A percentile compares a stretch with the other conserved stretches of the same genome.
Conservation (phyloP, 257 asterid species). For the Cruciata laevipes region DNA sequence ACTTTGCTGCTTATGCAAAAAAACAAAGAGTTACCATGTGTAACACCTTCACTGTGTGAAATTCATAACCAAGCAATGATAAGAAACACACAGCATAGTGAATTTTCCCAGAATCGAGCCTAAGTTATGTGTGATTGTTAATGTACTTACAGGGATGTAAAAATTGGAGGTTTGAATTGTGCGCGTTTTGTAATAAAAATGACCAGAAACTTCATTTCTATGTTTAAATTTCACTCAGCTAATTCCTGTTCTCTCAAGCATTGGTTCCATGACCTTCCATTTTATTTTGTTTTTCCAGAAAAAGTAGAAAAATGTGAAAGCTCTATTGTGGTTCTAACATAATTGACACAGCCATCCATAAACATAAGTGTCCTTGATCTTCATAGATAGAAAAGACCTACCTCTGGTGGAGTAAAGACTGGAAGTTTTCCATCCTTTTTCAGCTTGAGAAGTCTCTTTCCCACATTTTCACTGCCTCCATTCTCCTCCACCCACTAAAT, state of each 20-base stretch:
- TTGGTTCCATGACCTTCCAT: conserved; percentile 2
- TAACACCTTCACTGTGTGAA: not conserved
- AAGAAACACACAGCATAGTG: not conserved
- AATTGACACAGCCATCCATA: not conserved
- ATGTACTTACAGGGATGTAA: not conserved
- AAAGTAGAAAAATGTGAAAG: not conserved
- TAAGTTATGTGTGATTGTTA: not conserved
- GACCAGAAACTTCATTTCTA: not conserved
- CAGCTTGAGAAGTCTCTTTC: conserved; percentile 55
- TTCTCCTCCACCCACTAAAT: conserved; percentile 70
- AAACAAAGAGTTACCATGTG: conserved; percentile 2
- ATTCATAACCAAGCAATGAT: not conserved
- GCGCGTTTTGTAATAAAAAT: not conserved
- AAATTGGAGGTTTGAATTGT: conserved; percentile 1
- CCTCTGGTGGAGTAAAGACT: conserved; percentile 76
- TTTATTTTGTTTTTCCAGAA: not conserved
- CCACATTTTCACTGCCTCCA: conserved; percentile 76
- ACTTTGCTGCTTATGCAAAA: conserved; percentile 53
- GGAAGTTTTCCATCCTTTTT: conserved; percentile 73
- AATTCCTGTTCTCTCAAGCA: not conserved
- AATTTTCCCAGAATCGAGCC: not conserved
- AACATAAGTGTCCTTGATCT: not conserved
- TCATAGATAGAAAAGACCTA: conserved; percentile 14
- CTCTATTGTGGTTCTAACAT: not conserved
- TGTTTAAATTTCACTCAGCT: not conserved